Percentiles rank a stretch among this genome's conserved stretches.
Evolutionary conservation across 192 early-diverging fungal species (phyloP).

Genomic region (Entomortierella chlamydospora): DNA sequence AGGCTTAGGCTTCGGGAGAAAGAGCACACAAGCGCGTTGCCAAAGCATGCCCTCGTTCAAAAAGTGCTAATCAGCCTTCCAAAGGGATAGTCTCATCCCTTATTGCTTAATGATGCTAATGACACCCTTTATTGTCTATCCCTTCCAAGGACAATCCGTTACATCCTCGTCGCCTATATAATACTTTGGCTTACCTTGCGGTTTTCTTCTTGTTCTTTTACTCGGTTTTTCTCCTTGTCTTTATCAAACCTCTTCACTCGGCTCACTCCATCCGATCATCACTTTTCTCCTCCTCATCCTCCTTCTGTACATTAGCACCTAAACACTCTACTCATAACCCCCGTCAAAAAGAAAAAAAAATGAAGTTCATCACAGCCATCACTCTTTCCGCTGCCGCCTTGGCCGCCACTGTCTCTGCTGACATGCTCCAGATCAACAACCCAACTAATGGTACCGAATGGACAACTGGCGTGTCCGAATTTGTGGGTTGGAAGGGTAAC

Average conservation of each 20-base stretch:
- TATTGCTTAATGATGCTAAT: neutral
- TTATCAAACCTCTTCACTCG: neutral
- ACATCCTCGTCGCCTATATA: neutral
- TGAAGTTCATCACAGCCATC: constrained; percentile 25
- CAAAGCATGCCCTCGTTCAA: neutral
- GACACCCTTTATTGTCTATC: constrained; percentile 4
- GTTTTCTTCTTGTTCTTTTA: constrained; percentile 16
- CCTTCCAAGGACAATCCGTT: no score
- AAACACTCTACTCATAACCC: neutral
- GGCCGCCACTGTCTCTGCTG: constrained; percentile 18
- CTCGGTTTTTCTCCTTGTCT: constrained; percentile 9
- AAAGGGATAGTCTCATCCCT: neutral
- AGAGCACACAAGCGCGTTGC: neutral
- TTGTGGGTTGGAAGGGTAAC: constrained; percentile 52
- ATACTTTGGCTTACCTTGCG: neutral
- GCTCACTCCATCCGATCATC: neutral
- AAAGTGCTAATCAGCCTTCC: neutral
- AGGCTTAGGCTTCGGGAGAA: constrained; percentile 12
- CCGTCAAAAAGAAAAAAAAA: neutral
- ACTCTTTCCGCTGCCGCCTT: constrained; percentile 8
- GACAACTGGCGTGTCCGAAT: constrained; percentile 42
- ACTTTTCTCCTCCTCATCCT: neutral
- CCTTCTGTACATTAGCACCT: neutral
- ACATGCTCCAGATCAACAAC: constrained; percentile 54
- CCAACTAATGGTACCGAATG: constrained; percentile 44